A percentile compares a stretch with the other conserved stretches of the same genome.
phyloP scores from a whole-genome alignment of 352 stramenopile genomes.

The Globisporangium alternatum region DNA sequence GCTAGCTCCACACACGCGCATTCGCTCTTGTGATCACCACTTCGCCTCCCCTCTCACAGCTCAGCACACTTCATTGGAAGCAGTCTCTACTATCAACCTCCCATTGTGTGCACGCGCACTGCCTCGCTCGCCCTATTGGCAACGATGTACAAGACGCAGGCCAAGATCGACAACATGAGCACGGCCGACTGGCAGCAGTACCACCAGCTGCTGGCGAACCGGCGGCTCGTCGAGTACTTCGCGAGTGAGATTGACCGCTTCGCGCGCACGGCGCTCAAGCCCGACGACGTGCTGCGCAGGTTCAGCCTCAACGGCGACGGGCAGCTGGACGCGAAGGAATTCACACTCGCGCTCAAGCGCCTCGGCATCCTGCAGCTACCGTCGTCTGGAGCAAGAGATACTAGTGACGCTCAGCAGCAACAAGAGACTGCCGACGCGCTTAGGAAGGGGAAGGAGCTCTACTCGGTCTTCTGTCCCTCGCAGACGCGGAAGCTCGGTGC shows the following conservation, averaged over 20 bases:
- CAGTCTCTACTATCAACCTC: too few relatives aligned
- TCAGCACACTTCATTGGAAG: too few relatives aligned
- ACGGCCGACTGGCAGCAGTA: conserved; percentile 76
- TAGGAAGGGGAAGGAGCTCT: conserved; percentile 45
- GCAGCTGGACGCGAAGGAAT: conserved; percentile 70
- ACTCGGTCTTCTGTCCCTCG: conserved; percentile 65
- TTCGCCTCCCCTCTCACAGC: too few relatives aligned
- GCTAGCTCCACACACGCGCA: too few relatives aligned
- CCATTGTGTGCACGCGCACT: too few relatives aligned
- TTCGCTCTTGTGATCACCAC: too few relatives aligned
- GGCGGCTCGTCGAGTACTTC: conserved; percentile 61
- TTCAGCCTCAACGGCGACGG: conserved; percentile 80
- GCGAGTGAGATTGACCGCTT: conserved; percentile 58
- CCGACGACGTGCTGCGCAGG: conserved; percentile 61
- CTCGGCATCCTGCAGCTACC: conserved; percentile 44
- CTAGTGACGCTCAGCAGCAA: not conserved
- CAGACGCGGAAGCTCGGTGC: conserved; percentile 60
- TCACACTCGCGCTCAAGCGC: conserved; percentile 69
- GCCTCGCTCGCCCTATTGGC: too few relatives aligned
- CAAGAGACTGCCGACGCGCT: conserved; percentile 12
- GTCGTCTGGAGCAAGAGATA: not conserved
- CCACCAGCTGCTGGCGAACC: conserved; percentile 54
- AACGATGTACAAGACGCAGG: conserved; percentile 54
- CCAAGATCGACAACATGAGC: conserved; percentile 81
- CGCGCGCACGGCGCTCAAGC: conserved; percentile 54